Percentiles rank a stretch among this genome's conserved stretches.
phyloP scores from a whole-genome alignment of 192 early-diverging fungal genomes.

The Dissophora globulifera region DNA sequence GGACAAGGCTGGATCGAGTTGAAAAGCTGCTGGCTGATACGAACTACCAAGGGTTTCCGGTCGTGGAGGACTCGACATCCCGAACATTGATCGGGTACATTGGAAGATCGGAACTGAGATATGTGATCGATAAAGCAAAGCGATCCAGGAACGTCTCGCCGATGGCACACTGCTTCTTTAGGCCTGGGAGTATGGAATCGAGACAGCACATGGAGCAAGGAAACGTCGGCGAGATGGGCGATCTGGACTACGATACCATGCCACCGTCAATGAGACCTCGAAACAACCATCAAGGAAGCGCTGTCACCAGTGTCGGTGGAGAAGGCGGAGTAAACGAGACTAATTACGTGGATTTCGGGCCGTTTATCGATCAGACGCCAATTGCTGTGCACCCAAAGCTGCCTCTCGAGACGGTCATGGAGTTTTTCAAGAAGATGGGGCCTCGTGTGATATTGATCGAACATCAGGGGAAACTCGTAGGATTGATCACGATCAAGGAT shows the following conservation, averaged over 20 bases:
- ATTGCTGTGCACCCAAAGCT: slow-evolving; percentile 76
- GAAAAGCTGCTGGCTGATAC: slow-evolving; percentile 63
- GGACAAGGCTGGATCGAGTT: slow-evolving; percentile 55
- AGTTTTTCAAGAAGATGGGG: slow-evolving; percentile 88
- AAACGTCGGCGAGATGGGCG: slow-evolving; percentile 7
- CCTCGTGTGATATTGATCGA: slow-evolving; percentile 78
- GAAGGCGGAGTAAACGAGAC: slow-evolving; percentile 27
- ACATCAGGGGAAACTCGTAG: slow-evolving; percentile 67
- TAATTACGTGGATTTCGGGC: slow-evolving; percentile 62
- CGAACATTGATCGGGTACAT: slow-evolving; percentile 79
- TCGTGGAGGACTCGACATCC: slow-evolving; percentile 70
- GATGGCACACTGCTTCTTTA: slow-evolving; percentile 63
- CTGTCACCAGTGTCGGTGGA: background rate
- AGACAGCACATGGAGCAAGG: slow-evolving; percentile 48
- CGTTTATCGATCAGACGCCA: slow-evolving; percentile 72
- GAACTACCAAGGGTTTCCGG: slow-evolving; percentile 76
- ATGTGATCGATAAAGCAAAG: slow-evolving; percentile 67
- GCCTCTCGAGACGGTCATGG: slow-evolving; percentile 78
- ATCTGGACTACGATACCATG: no score
- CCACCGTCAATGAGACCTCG: no score
- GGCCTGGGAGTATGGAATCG: slow-evolving; percentile 44
- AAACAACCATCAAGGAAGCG: background rate
- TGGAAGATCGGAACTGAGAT: slow-evolving; percentile 67
- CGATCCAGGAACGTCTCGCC: slow-evolving; percentile 55
- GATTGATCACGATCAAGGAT: slow-evolving; percentile 83